Conservation (phyloP, 2,329 filamentous ascomycete species). For the Chaetomiaceae sp. region DNA sequence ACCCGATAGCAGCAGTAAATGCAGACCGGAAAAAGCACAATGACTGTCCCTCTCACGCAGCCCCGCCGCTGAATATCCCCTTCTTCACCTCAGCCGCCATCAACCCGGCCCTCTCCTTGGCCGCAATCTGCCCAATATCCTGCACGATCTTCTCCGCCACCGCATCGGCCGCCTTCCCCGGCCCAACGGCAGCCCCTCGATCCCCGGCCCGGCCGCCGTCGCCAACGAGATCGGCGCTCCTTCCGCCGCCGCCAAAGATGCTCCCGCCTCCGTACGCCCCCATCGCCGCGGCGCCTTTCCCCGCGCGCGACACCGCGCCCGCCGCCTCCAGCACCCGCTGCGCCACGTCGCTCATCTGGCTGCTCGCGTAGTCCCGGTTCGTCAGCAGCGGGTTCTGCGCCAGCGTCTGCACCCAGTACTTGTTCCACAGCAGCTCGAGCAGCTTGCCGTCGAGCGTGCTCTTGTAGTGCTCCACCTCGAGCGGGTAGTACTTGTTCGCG, state of each 20-base stretch:
- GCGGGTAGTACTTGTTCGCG: conserved; percentile 80
- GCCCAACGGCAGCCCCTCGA: conserved; percentile 28
- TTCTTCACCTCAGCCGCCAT: conserved; percentile 61
- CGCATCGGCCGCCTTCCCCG: conserved; percentile 28
- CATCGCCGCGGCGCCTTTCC: not conserved
- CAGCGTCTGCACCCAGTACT: conserved; percentile 97
- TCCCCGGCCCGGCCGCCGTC: not conserved
- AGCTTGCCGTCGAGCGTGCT: conserved; percentile 83
- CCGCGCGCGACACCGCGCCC: conserved; percentile 30
- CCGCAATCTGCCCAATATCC: conserved; percentile 57
- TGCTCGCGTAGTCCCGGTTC: conserved; percentile 88
- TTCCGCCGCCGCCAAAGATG: conserved; percentile 26
- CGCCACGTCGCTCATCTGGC: conserved; percentile 84
- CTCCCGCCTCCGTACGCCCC: conserved; percentile 19
- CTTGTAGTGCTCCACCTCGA: conserved; percentile 93
- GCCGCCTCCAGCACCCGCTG: conserved; percentile 71
- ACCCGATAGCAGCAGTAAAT: too few species aligned
- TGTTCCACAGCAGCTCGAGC: conserved; percentile 91
- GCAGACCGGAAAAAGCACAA: too few species aligned
- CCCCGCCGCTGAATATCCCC: conserved; percentile 46
- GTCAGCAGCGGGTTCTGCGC: conserved; percentile 86
- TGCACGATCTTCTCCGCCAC: conserved; percentile 57
- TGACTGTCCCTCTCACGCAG: not conserved
- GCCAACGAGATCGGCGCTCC: conserved; percentile 15
- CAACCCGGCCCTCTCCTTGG: conserved; percentile 59